Evolutionary conservation across 208 protist genomes (phyloP).

Genomic region (Leishmania amazonensis): DNA sequence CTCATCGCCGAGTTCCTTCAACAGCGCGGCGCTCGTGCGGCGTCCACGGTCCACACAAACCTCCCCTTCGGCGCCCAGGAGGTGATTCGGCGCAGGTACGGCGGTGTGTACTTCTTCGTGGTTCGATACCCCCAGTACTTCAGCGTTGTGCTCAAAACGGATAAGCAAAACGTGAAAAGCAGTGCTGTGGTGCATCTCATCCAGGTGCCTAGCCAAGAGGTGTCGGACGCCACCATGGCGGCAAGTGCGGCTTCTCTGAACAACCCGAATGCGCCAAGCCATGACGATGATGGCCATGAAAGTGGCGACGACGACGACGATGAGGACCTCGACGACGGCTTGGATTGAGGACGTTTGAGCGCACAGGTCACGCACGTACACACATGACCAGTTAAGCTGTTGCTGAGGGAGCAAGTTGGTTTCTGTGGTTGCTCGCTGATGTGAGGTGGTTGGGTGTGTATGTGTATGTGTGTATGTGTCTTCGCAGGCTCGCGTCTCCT

Average conservation of each 20-base stretch:
- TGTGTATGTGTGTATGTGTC: constrained; percentile 1
- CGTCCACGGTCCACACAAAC: constrained; percentile 58
- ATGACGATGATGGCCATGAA: constrained; percentile 6
- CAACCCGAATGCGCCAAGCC: constrained; percentile 16
- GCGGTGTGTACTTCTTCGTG: constrained; percentile 80
- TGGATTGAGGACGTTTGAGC: constrained; percentile 8
- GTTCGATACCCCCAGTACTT: constrained; percentile 81
- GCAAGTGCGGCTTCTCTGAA: constrained; percentile 5
- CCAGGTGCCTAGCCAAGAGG: constrained; percentile 46
- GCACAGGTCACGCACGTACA: neutral
- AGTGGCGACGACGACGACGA: constrained; percentile 23
- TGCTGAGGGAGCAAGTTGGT: neutral
- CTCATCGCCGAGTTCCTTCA: constrained; percentile 83
- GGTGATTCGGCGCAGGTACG: constrained; percentile 66
- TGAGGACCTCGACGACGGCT: constrained; percentile 29
- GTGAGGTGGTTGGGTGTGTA: neutral
- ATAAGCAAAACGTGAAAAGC: constrained; percentile 63
- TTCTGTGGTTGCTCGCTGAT: neutral
- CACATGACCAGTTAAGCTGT: neutral
- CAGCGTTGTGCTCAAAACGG: constrained; percentile 72
- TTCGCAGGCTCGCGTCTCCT: neutral
- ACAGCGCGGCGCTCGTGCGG: constrained; percentile 38
- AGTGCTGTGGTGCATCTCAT: constrained; percentile 80
- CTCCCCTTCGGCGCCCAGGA: constrained; percentile 83
- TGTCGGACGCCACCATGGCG: constrained; percentile 25